Percentiles rank a stretch among this genome's conserved stretches.
Evolutionary conservation across 441 rosid species (phyloP).

Genomic region (Populus tomentosa): DNA sequence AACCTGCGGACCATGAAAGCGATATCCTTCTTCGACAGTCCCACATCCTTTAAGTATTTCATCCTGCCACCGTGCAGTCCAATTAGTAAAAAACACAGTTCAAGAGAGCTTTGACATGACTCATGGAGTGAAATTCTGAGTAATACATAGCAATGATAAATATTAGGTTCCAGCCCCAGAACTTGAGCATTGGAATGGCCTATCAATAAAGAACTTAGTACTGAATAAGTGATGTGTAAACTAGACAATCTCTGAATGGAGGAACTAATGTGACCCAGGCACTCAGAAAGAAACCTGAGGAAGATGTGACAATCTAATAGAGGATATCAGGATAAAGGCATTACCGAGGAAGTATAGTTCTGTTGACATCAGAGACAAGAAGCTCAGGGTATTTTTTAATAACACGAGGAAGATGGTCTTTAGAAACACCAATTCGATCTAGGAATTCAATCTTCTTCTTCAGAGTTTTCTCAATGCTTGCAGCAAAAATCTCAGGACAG

Average conservation of each 20-base stretch:
- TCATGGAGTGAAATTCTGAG: not conserved
- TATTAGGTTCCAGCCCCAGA: not conserved
- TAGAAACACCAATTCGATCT: slow-evolving; percentile 47
- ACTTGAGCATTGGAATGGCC: not conserved
- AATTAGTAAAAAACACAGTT: not conserved
- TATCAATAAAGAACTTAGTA: not conserved
- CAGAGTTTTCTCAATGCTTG: slow-evolving; percentile 57
- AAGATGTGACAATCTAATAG: not conserved
- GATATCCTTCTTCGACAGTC: slow-evolving; percentile 59
- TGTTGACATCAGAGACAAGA: slow-evolving; percentile 58
- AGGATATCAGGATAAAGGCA: not conserved
- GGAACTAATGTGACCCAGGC: not conserved
- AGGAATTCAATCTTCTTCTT: slow-evolving; percentile 64
- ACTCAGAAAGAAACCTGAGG: not conserved
- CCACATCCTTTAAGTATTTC: slow-evolving; percentile 58
- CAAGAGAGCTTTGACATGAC: not conserved
- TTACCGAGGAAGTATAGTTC: slow-evolving; percentile 75
- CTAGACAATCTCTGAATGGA: not conserved
- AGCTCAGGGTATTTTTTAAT: slow-evolving; percentile 83
- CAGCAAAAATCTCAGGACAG: slow-evolving; percentile 78
- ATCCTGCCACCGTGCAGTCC: slow-evolving; percentile 42
- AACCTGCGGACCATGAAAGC: slow-evolving; percentile 73
- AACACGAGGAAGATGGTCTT: slow-evolving; percentile 53
- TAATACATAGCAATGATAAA: not conserved
- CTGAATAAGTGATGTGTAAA: not conserved